Conservation (phyloP, 305 asterid species). For the Fraxinus velutina region DNA sequence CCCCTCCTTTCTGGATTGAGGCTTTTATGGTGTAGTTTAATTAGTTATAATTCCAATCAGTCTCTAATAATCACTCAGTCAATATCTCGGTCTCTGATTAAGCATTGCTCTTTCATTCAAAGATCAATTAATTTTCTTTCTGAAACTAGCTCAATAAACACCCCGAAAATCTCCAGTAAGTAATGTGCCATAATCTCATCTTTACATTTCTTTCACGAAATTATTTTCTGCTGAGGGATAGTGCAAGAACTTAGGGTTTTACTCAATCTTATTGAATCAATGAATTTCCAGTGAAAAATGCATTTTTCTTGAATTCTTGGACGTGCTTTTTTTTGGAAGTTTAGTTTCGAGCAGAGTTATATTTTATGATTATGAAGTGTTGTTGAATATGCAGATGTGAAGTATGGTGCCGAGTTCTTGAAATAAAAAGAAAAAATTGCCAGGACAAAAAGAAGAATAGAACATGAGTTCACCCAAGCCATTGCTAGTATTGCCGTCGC, state of each 20-base stretch:
- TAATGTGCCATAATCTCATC: too few relatives aligned
- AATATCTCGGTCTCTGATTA: not conserved
- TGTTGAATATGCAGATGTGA: constrained; percentile 63
- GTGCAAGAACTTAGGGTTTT: not conserved
- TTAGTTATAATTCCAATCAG: not conserved
- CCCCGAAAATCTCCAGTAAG: not conserved
- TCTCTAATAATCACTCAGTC: not conserved
- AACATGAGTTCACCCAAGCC: constrained; percentile 47
- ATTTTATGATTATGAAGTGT: constrained; percentile 29
- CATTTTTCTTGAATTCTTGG: not conserved
- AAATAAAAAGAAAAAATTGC: not conserved
- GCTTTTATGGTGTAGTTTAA: not conserved
- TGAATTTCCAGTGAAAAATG: constrained; percentile 8
- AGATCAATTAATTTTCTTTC: not conserved
- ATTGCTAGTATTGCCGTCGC: constrained; percentile 60
- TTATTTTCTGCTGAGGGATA: not conserved
- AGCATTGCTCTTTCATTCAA: not conserved
- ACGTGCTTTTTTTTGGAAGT: constrained; percentile 12
- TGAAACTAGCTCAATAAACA: not conserved
- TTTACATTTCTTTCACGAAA: too few relatives aligned
- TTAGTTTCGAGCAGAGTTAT: constrained; percentile 27
- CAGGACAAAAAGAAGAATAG: constrained; percentile 32
- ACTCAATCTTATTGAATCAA: not conserved
- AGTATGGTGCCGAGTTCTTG: constrained; percentile 38
- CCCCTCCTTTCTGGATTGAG: not conserved